Base-by-base conservation (phyloP, 2,329 filamentous ascomycete species). In the Ceratocystis huliohia region DNA sequence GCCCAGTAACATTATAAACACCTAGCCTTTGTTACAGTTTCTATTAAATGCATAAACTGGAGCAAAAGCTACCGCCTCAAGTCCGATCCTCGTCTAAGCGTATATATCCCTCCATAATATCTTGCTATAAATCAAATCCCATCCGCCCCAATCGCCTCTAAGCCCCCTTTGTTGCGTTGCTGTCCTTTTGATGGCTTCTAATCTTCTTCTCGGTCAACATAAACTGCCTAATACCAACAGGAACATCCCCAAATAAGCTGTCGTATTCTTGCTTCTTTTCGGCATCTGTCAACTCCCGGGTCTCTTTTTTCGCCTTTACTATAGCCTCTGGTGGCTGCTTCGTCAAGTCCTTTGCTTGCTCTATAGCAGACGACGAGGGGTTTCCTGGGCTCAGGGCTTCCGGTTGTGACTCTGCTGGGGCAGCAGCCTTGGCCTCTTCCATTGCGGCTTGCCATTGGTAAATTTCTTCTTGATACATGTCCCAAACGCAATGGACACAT, bases 401-500 rank as follows among this genome's bases (percentile, higher is more conserved):
- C 33, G 64, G 17, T 65, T 33, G 41, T 13, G 56, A 22, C 57
- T 71, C 22, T 67, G 65, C 4, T 69, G 72, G 15, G 74, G 74
- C 45, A 74, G 73, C 68, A 86, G 33, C 30, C 41, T 64, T 53
- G 1, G 65, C 91, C 72, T 87, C 82, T 3, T 79, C 77, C 45
- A 82, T 83, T 67, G 85, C 82, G 15, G 79, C 78, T 3, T 86
- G 88, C 90, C 91, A 97, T 67, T 89, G 88, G 75, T 97, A 92
- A 76, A 97, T 81, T 64, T 97, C 94, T 70, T 99, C 93, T 7
- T 92, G 83, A 75, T 87, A 97, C 65, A 85, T 80, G 72, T 96
- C 92, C 92, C 92, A 97, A 2, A 97, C 94, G 75, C 94, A 99
- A 75, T 97, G 92, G 62, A 96, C 93, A 74, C 94, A 99, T 2